Conservation (phyloP, 1,284 basidiomycete genomes). For the Apiotrichum gracile region DNA sequence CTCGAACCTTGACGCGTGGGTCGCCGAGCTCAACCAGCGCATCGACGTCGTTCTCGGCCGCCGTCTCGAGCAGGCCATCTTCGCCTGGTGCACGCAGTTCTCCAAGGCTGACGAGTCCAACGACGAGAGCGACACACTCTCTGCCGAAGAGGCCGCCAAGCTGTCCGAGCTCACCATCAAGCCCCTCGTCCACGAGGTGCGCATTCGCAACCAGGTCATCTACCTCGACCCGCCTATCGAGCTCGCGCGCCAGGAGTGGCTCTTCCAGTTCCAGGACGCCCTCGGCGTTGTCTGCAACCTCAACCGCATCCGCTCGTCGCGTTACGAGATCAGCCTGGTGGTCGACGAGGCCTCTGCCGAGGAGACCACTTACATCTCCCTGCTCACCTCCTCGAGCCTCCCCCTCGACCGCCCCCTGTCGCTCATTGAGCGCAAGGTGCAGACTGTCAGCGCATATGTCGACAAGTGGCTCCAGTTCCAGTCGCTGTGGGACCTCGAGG, state of each 20-base stretch:
- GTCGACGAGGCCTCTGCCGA: constrained; percentile 59
- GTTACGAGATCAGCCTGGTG: constrained; percentile 91
- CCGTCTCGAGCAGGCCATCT: constrained; percentile 71
- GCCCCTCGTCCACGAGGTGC: constrained; percentile 85
- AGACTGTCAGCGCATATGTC: constrained; percentile 72
- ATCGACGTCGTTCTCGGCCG: constrained; percentile 79
- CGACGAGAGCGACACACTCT: constrained; percentile 58
- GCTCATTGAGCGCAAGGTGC: constrained; percentile 79
- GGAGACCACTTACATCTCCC: constrained; percentile 73
- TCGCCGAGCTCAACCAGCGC: constrained; percentile 75
- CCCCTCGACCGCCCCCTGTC: constrained; percentile 76
- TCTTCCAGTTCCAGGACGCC: constrained; percentile 84
- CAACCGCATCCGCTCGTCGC: constrained; percentile 81
- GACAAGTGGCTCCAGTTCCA: constrained; percentile 99
- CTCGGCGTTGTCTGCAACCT: constrained; percentile 81
- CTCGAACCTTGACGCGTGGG: constrained; percentile 96
- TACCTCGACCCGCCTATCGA: constrained; percentile 97
- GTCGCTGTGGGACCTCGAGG: constrained; percentile 95
- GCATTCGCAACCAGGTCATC: constrained; percentile 97
- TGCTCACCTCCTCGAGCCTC: constrained; percentile 67
- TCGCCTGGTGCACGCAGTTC: constrained; percentile 84
- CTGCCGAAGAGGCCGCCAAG: constrained; percentile 1
- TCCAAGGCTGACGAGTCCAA: constrained; percentile 62
- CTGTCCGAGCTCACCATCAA: constrained; percentile 50
- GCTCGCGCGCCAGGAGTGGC: constrained; percentile 84